Evolutionary conservation across 202 grass and related monocot genomes (phyloP), one percentile per base, ranked within the genome.

Genomic region (Setaria italica): DNA sequence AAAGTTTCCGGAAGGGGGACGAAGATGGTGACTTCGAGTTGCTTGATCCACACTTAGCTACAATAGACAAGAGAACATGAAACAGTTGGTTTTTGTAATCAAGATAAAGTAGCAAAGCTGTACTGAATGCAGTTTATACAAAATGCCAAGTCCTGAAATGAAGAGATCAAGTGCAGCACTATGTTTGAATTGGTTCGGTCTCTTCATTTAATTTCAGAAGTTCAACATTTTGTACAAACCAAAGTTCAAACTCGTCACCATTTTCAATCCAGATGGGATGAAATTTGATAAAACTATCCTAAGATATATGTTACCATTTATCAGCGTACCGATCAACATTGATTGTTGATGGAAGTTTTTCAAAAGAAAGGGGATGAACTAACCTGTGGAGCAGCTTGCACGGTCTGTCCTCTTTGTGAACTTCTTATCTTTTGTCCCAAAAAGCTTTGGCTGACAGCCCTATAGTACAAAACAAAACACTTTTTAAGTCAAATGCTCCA

Each of bases 351-450:
- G 47, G 47, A 39, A 42, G 4, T 11, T 82, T 73, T 59, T 25
- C 2, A 50, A 71, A 57, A 73, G 58, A 84, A 77, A 69, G 7
- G 85, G 59, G 67, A 43, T 65, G 58, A 84, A 88, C 82, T 58
- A 87, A 93, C 91, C 87, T 45, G 87, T 81, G 32, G 85, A 76
- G 66, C 62, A 65, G 79, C 63, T 79, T 74, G 85, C 87, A 72
- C 58, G 67, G 45, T 95, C 91, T 68, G 65, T 82, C 66, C 80
- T 88, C 74, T 89, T 90, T 43, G 78, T 6, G 5, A 67, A 88
- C 77, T 90, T 94, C 86, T 90, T 98, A 57, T 90, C 95, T 81
- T 94, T 98, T 16, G 79, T 82, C 80, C 93, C 83, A 56, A 95
- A 88, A 55, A 90, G 72, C 76, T 88, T 95, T 11, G 87, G 84